phyloP scores from a whole-genome alignment of 805 yeast genomes.

The Ogataea kodamae region DNA sequence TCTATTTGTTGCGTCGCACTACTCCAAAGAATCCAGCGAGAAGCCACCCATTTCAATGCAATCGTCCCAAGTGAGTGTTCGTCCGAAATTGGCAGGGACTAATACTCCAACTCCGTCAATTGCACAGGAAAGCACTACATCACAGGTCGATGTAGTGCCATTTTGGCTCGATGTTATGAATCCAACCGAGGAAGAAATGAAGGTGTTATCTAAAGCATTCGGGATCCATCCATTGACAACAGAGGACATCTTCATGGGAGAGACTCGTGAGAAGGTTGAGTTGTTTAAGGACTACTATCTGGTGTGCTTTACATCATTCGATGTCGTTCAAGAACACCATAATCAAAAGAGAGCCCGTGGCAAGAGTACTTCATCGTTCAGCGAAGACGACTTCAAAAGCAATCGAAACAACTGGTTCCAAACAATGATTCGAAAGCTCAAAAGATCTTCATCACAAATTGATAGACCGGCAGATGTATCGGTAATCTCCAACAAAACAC shows the following conservation, averaged over 20 bases:
- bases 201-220: slow-evolving; percentile 81
- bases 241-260: slow-evolving; percentile 90
- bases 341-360: slow-evolving; percentile 31
- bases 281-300: slow-evolving; percentile 86
- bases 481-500: slow-evolving; percentile 19
- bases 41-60: slow-evolving; percentile 11
- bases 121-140: slow-evolving; percentile 27
- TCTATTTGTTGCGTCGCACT: slow-evolving; percentile 50
- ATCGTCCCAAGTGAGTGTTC: slow-evolving; percentile 14
- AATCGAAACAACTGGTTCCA: slow-evolving; percentile 18
- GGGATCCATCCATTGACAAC: slow-evolving; percentile 96
- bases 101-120: slow-evolving; percentile 28
- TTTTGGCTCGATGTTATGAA: slow-evolving; percentile 92
- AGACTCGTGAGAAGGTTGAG: slow-evolving; percentile 93
- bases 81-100: slow-evolving; percentile 15
- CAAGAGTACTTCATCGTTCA: slow-evolving; percentile 17
- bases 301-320: slow-evolving; percentile 83
- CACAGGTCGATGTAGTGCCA: slow-evolving; percentile 42
- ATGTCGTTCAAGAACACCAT: slow-evolving; percentile 70
- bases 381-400: slow-evolving; percentile 19
- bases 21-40: slow-evolving; percentile 16
- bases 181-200: slow-evolving; percentile 97
- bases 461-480: slow-evolving; percentile 14
- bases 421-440: slow-evolving; percentile 7
- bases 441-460: slow-evolving; percentile 4